Conservation (phyloP, 2,329 filamentous ascomycete genomes). For the Xylaria sp. region DNA sequence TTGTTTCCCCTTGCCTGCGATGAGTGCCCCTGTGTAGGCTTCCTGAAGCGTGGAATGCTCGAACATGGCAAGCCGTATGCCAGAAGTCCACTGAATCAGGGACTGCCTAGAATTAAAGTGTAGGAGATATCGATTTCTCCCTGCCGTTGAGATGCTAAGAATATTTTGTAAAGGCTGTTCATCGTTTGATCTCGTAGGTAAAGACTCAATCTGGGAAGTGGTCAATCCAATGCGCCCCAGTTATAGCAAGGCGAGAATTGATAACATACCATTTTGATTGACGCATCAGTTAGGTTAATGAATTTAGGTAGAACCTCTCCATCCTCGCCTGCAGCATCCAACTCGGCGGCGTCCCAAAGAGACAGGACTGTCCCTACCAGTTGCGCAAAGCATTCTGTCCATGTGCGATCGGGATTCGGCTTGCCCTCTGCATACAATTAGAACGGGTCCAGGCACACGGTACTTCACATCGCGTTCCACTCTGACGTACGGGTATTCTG, state of each 20-base stretch:
- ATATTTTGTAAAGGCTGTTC: conserved; percentile 92
- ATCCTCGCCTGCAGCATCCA: conserved; percentile 87
- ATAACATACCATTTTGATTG: conserved; percentile 88
- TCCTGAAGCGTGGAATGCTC: conserved; percentile 94
- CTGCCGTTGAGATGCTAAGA: conserved; percentile 93
- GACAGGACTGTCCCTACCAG: conserved; percentile 95
- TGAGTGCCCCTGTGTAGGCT: conserved; percentile 93
- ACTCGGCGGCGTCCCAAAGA: conserved; percentile 91
- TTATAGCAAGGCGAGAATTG: neutral
- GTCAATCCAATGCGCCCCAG: conserved; percentile 28
- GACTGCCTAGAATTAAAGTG: conserved; percentile 97
- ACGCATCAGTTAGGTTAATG: conserved; percentile 96
- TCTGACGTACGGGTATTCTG: conserved; percentile 82
- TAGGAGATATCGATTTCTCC: conserved; percentile 92
- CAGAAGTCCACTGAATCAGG: conserved; percentile 93
- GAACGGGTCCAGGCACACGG: neutral
- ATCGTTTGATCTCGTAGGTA: conserved; percentile 81
- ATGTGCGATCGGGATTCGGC: conserved; percentile 85
- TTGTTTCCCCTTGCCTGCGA: conserved; percentile 90
- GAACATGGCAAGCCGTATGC: conserved; percentile 92
- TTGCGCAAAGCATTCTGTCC: conserved; percentile 97
- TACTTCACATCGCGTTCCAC: neutral
- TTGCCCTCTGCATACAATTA: conserved; percentile 74
- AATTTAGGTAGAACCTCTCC: conserved; percentile 90
- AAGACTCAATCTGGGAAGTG: conserved; percentile 77